Base-by-base conservation (phyloP, 352 stramenopile genomes). In the Phytophthora sojae region DNA sequence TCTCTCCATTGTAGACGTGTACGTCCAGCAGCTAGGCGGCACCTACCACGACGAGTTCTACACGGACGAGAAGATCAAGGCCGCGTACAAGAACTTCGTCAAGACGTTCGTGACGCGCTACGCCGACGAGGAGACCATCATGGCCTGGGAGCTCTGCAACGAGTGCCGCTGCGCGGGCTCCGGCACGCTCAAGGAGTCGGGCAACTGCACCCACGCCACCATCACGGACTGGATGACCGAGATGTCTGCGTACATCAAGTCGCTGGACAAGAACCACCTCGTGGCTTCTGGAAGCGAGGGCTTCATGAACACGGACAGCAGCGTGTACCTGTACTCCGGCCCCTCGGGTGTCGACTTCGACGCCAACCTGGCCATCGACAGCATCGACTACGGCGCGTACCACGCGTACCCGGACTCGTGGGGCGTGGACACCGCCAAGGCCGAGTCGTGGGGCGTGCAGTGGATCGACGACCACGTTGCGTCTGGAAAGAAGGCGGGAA, bases 221-320 rank as follows among this genome's bases (percentile, higher is more conserved):
- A 50, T 80, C 35, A 76, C 59, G 42, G 47, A 66, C 19, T 80
- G 68, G 73, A 80, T 77, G 26, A 74, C 63, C 0, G 73, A 80
- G 51, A 80, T 80, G 73, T 80, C 73, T 44, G 47, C 69, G 62
- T 79, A 76, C 72, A 79, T 76, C 51, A 79, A 79, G 42, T 67
- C 37, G n/a, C 60, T 79, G 25, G 73, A 80, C 64, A 59, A 50
- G 51, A 80, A 80, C 51, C 73, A 80, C 50, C 63, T 80, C 15
- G 73, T 76, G 42, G 68, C 73, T 6, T 61, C 68, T 0, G 73
- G 73, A 61, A 75, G 66, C 8, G 73, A 80, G n/a, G 73, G 67
- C 3, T 80, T 80, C 68, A 65, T 80, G 73, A 80, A 80, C 57
- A 80, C 73, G 4, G 67, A 79, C 60, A 80, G 50, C 26, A 80